phyloP scores from a whole-genome alignment of 495 filamentous ascomycete genomes.

The Talaromyces wortmannii region DNA sequence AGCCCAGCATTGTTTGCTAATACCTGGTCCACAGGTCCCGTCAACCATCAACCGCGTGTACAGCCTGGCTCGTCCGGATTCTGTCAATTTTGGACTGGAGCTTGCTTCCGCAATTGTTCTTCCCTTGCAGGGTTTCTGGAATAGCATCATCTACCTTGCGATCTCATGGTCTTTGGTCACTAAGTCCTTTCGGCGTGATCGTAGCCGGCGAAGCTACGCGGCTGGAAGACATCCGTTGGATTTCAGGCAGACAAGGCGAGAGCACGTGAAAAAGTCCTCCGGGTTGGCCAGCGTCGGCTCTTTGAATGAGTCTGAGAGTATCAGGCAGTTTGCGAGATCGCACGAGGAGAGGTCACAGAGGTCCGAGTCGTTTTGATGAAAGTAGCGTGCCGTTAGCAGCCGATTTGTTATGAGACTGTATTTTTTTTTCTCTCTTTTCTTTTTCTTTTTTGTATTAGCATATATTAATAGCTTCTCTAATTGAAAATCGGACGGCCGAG shows the following conservation, averaged over 20 bases:
- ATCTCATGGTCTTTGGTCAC: conserved; percentile 43
- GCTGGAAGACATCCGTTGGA: neutral
- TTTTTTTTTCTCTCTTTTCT: no score
- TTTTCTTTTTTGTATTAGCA: no score
- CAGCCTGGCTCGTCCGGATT: conserved; percentile 48
- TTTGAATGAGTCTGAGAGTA: conserved; percentile 2
- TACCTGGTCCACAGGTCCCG: conserved; percentile 44
- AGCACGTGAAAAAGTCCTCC: neutral
- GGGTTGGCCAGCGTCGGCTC: neutral
- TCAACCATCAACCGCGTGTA: conserved; percentile 76
- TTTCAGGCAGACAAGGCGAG: neutral
- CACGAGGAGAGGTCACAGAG: neutral
- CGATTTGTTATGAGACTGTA: neutral
- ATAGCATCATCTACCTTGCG: conserved; percentile 69
- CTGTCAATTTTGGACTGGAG: conserved; percentile 53
- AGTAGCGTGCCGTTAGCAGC: neutral
- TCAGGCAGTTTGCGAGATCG: neutral
- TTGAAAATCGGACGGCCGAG: no score
- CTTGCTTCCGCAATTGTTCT: conserved; percentile 68
- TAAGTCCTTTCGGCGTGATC: conserved; percentile 8
- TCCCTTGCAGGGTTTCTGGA: conserved; percentile 85
- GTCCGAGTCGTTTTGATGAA: neutral
- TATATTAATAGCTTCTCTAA: no score
- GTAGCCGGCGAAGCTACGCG: neutral
- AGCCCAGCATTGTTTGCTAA: neutral